These are phyloP conservation scores for Corylus americana DNA, from an alignment of 306 rosid species.

Conservation along the genomic window DNA sequence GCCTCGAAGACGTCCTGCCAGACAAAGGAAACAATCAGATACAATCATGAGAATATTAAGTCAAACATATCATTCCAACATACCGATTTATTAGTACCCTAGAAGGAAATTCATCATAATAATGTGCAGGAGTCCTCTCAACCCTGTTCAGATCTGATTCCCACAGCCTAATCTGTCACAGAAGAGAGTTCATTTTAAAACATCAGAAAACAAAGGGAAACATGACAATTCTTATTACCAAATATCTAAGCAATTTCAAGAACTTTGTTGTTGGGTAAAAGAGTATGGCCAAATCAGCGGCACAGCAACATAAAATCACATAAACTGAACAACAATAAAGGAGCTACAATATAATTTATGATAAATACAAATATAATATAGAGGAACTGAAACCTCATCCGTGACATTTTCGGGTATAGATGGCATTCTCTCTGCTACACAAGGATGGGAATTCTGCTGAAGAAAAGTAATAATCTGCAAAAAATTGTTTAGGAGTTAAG, in stretches of 20 bases:
- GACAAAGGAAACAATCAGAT: conserved; percentile 12
- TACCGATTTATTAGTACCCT: conserved; percentile 50
- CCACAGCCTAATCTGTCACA: conserved; percentile 84
- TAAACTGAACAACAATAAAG: neutral
- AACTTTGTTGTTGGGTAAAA: neutral
- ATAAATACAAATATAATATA: neutral
- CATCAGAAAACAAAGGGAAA: conserved; percentile 29
- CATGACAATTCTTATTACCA: neutral
- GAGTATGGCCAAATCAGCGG: neutral
- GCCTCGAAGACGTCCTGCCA: conserved; percentile 84
- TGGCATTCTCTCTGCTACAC: conserved; percentile 88
- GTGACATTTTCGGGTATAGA: conserved; percentile 94
- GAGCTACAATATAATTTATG: neutral
- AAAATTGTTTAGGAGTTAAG: conserved; percentile 12
- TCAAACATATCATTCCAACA: conserved; percentile 5
- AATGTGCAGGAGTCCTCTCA: conserved; percentile 66
- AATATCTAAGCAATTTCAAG: neutral
- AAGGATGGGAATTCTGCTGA: conserved; percentile 93
- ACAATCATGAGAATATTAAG: conserved; percentile 1
- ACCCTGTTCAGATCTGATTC: conserved; percentile 91
- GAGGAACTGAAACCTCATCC: conserved; percentile 65
- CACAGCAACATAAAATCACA: neutral
- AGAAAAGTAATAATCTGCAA: conserved; percentile 81
- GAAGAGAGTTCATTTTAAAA: conserved; percentile 16
- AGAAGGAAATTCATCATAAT: conserved; percentile 86